phyloP scores from a whole-genome alignment of 352 stramenopile genomes.

The Phytophthora ohioensis region DNA sequence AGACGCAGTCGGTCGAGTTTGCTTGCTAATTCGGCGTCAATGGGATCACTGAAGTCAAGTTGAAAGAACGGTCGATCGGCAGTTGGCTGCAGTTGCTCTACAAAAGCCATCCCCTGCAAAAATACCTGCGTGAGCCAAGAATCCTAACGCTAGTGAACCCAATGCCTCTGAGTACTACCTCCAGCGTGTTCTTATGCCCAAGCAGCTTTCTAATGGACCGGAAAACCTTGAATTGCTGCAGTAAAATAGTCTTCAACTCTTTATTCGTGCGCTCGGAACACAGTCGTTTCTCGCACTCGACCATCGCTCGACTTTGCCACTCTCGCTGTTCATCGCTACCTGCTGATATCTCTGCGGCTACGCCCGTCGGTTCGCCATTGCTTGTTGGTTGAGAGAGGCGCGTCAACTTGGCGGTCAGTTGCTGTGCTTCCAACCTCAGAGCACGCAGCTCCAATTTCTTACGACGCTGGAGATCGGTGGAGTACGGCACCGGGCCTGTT shows the following conservation, averaged over 20 bases:
- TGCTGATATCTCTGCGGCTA: neutral
- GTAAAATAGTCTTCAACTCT: slow-evolving; percentile 6
- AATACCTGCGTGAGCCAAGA: neutral
- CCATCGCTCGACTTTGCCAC: slow-evolving; percentile 2
- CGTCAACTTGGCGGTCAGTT: neutral
- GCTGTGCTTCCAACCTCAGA: neutral
- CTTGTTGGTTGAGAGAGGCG: neutral
- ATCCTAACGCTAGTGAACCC: neutral
- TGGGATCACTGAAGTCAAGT: slow-evolving; percentile 5
- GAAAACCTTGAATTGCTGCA: slow-evolving; percentile 7
- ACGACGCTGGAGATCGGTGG: slow-evolving; percentile 5
- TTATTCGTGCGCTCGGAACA: slow-evolving; percentile 1
- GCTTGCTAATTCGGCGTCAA: neutral
- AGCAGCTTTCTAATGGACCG: neutral
- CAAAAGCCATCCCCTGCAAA: slow-evolving; percentile 4
- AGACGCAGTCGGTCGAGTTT: neutral
- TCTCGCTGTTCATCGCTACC: neutral
- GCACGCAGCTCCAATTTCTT: neutral
- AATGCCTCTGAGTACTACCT: neutral
- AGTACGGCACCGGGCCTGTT: neutral
- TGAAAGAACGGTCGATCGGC: slow-evolving; percentile 9
- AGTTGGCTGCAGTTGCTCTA: slow-evolving; percentile 1
- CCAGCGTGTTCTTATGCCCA: neutral
- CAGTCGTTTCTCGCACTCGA: neutral
- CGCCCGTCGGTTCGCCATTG: neutral